phyloP scores from a whole-genome alignment of 2,329 filamentous ascomycete species.

The Ascochyta rabiei region DNA sequence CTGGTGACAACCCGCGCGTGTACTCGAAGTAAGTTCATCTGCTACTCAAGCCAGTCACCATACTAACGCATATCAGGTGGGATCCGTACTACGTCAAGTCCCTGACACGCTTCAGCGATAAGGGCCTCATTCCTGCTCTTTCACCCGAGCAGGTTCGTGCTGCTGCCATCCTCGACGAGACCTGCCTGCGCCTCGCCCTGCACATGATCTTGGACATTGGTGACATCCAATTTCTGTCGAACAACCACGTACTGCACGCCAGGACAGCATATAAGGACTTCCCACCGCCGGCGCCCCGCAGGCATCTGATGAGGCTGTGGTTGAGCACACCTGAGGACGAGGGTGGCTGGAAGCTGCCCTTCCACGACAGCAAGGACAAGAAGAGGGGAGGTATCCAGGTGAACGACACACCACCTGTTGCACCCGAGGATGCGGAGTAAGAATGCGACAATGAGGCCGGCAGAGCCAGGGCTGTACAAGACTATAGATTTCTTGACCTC shows the following conservation, averaged over 20 bases:
- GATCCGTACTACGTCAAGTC: constrained; percentile 88
- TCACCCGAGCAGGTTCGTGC: constrained; percentile 73
- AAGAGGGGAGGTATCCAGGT: constrained; percentile 91
- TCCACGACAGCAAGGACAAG: constrained; percentile 80
- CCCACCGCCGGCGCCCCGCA: constrained; percentile 69
- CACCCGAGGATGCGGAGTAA: constrained; percentile 78
- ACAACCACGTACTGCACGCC: constrained; percentile 80
- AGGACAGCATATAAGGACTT: constrained; percentile 79
- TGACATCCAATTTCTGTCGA: constrained; percentile 86
- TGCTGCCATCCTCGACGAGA: constrained; percentile 73
- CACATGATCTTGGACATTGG: constrained; percentile 88
- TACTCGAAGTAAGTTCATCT: constrained; percentile 68
- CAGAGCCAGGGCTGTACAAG: background rate
- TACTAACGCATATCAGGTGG: constrained; percentile 57
- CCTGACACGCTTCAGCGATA: constrained; percentile 74
- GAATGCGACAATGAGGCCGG: background rate
- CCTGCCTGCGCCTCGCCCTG: constrained; percentile 72
- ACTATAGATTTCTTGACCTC: constrained; percentile 5
- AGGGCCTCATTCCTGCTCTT: constrained; percentile 74
- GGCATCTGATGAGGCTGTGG: constrained; percentile 86
- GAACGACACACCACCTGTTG: constrained; percentile 75
- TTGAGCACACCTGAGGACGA: constrained; percentile 80
- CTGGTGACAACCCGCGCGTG: constrained; percentile 67
- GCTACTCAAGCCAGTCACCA: background rate
- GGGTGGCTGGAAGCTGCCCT: constrained; percentile 84